Conservation (phyloP, 352 stramenopile species). For the Phytopythium ostracodes region DNA sequence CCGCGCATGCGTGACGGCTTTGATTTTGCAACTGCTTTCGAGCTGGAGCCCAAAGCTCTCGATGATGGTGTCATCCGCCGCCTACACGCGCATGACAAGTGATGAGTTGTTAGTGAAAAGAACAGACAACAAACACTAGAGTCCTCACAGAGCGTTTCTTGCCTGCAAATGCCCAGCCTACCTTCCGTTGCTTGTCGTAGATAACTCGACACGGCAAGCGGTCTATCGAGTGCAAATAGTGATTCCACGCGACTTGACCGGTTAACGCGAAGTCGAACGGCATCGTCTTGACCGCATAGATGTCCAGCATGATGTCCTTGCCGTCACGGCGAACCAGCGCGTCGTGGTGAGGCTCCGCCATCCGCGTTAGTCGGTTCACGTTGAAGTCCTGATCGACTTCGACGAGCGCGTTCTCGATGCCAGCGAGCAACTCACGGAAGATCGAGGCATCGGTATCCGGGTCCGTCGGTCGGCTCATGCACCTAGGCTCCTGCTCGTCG, state of each 20-base stretch:
- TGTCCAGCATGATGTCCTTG: slow-evolving; percentile 22
- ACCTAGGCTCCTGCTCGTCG: not conserved
- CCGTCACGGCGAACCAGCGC: slow-evolving; percentile 21
- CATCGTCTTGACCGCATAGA: slow-evolving; percentile 27
- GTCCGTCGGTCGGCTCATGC: slow-evolving; percentile 10
- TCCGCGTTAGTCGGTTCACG: slow-evolving; percentile 21
- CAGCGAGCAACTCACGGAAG: slow-evolving; percentile 19
- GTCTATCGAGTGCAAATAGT: slow-evolving; percentile 44
- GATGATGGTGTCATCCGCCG: no score
- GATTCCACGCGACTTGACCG: slow-evolving; percentile 26
- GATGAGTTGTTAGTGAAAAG: no score
- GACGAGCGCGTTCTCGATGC: slow-evolving; percentile 18
- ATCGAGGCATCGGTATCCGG: slow-evolving; percentile 17
- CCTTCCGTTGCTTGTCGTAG: slow-evolving; percentile 31
- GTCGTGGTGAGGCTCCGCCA: slow-evolving; percentile 22
- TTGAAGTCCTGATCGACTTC: slow-evolving; percentile 22
- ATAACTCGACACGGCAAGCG: slow-evolving; percentile 40
- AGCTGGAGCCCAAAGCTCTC: no score
- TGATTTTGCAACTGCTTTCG: no score
- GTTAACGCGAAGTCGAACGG: slow-evolving; percentile 21
- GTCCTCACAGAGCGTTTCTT: no score
- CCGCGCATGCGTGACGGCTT: not conserved
- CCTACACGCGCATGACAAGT: not conserved
- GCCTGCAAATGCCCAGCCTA: no score
- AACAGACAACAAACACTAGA: no score